A percentile compares a stretch with the other conserved stretches of the same genome.
Evolutionary conservation across 805 yeast species (phyloP).

Genomic region (Komagataella ulmi): DNA sequence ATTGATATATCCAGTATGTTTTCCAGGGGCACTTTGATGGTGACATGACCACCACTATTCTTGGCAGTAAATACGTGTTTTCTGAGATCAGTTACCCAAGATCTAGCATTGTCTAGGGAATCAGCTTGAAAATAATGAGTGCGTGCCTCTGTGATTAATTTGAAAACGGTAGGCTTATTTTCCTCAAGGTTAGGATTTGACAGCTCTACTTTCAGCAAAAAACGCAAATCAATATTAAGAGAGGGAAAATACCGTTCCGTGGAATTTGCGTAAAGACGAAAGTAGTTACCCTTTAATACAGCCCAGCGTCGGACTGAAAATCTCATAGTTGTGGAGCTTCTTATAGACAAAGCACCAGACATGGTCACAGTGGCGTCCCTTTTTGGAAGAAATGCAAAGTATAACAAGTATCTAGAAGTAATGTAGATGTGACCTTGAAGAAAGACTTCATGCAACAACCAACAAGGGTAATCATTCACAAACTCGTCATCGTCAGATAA

Average conservation of each 20-base stretch:
- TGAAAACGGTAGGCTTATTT: slow-evolving; percentile 31
- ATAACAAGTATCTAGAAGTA: slow-evolving; percentile 50
- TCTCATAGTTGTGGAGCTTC: slow-evolving; percentile 20
- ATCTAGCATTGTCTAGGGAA: slow-evolving; percentile 54
- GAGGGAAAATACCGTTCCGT: slow-evolving; percentile 80
- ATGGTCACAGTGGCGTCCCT: slow-evolving; percentile 26
- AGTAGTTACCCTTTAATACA: slow-evolving; percentile 51
- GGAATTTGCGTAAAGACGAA: slow-evolving; percentile 56
- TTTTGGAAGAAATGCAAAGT: slow-evolving; percentile 69
- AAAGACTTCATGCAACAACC: slow-evolving; percentile 74
- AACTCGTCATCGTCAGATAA: slow-evolving; percentile 43
- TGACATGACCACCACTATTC: slow-evolving; percentile 58
- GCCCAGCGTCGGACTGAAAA: slow-evolving; percentile 60
- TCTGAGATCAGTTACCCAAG: slow-evolving; percentile 67
- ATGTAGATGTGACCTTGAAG: slow-evolving; percentile 77
- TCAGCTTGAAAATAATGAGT: slow-evolving; percentile 63
- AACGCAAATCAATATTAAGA: slow-evolving; percentile 57
- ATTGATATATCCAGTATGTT: slow-evolving; percentile 52
- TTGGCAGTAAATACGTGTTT: slow-evolving; percentile 67
- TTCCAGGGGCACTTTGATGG: slow-evolving; percentile 62
- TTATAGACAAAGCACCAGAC: slow-evolving; percentile 37
- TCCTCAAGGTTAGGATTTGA: slow-evolving; percentile 8
- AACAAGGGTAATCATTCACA: slow-evolving; percentile 52
- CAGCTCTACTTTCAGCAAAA: slow-evolving; percentile 49
- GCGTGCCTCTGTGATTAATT: slow-evolving; percentile 41